phyloP scores from a whole-genome alignment of 345 rosid genomes.

The Brassica incana region DNA sequence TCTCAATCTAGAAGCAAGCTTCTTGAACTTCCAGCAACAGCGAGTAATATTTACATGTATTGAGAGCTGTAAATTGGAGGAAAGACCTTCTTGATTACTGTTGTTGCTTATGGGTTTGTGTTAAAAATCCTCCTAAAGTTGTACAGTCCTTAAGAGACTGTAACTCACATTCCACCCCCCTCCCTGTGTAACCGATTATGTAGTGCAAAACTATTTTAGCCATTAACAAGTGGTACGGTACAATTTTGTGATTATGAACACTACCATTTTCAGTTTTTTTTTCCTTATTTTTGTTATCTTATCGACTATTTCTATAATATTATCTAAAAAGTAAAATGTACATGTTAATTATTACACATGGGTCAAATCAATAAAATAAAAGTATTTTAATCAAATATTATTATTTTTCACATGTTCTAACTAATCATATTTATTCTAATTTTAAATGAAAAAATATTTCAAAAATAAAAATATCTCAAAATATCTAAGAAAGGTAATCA shows the following conservation, averaged over 20 bases:
- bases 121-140: conserved; percentile 30
- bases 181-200: neutral
- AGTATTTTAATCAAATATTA: too few species aligned
- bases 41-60: conserved; percentile 23
- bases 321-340: neutral
- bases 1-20: conserved; percentile 7
- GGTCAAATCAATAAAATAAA: too few species aligned
- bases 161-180: neutral
- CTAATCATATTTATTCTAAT: too few species aligned
- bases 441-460: too few species aligned
- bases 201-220: neutral
- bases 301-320: neutral
- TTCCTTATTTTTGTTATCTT: neutral
- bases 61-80: conserved; percentile 37
- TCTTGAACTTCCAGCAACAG: neutral
- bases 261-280: neutral
- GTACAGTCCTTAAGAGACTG: conserved; percentile 36
- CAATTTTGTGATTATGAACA: neutral
- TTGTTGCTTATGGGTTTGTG: conserved; percentile 26
- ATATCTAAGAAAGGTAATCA: too few species aligned
- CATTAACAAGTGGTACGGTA: neutral
- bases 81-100: conserved; percentile 23
- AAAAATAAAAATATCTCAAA: too few species aligned
- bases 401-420: too few species aligned
- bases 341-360: too few species aligned